Conservation (phyloP, 192 early-diverging fungal species). For the Entomortierella lignicola region DNA sequence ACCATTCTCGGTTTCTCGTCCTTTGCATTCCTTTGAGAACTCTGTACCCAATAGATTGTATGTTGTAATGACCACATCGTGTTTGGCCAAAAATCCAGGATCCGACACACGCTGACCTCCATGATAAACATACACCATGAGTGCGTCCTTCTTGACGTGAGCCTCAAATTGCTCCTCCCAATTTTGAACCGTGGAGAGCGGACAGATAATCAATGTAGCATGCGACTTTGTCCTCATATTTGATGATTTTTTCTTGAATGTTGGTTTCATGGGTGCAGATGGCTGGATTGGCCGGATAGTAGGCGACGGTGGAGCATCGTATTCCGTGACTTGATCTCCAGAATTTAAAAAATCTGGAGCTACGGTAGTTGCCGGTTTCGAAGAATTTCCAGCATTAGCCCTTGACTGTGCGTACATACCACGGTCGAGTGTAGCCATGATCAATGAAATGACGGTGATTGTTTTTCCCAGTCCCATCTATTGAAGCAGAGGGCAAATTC, state of each 20-base stretch:
- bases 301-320: conserved; percentile 27
- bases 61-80: conserved; percentile 64
- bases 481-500: background rate
- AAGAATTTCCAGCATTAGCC: background rate
- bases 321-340: conserved; percentile 41
- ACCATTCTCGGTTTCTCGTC: conserved; percentile 22
- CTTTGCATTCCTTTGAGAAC: conserved; percentile 55
- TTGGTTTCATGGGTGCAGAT: conserved; percentile 17
- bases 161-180: conserved; percentile 63
- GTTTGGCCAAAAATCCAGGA: conserved; percentile 29
- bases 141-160: conserved; percentile 42
- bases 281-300: conserved; percentile 20
- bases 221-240: conserved; percentile 50
- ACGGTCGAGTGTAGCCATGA: conserved; percentile 59
- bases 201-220: conserved; percentile 65
- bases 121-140: conserved; percentile 64
- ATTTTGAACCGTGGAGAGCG: conserved; percentile 62
- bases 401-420: conserved; percentile 20
- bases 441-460: conserved; percentile 65
- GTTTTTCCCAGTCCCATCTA: conserved; percentile 73
- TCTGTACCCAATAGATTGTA: conserved; percentile 62
- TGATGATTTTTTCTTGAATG: conserved; percentile 27
- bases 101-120: conserved; percentile 56
- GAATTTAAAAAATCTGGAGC: conserved; percentile 36
- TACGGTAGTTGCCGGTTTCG: background rate